Conservation (phyloP, 1,139 yeast genomes). For the Candida mesenterica region DNA sequence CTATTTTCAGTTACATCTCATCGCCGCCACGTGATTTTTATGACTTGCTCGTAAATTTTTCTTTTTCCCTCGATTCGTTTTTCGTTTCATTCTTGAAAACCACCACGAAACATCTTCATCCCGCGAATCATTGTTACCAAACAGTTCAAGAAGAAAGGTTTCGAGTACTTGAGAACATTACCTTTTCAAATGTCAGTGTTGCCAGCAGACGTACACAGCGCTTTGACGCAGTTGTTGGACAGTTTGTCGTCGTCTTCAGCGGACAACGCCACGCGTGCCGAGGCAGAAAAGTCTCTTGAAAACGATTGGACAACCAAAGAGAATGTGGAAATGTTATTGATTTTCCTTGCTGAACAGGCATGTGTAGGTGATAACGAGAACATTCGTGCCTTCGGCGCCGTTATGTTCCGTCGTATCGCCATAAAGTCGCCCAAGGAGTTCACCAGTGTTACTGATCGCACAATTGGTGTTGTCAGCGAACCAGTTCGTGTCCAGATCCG, state of each 20-base stretch:
- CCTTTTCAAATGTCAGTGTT: constrained; percentile 47
- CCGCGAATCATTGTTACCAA: background rate
- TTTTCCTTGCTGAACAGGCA: constrained; percentile 83
- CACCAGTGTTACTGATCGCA: constrained; percentile 67
- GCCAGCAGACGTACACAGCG: constrained; percentile 60
- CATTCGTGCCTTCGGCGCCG: constrained; percentile 72
- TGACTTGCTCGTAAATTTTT: constrained; percentile 1
- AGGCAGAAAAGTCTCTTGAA: constrained; percentile 74
- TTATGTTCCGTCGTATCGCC: constrained; percentile 83
- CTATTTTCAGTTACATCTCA: too few species aligned
- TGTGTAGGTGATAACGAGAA: constrained; percentile 55
- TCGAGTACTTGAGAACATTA: background rate
- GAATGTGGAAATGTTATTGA: constrained; percentile 65
- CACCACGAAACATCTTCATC: background rate
- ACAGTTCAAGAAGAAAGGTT: background rate
- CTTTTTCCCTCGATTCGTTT: too few species aligned
- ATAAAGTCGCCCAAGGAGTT: constrained; percentile 68
- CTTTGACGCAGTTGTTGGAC: constrained; percentile 57
- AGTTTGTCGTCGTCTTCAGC: constrained; percentile 80
- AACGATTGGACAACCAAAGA: constrained; percentile 69
- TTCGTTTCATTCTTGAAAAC: background rate
- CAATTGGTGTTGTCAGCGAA: constrained; percentile 66
- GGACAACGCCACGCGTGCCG: constrained; percentile 69
- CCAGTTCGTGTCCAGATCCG: constrained; percentile 65
- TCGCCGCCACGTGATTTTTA: constrained; percentile 3